Base-by-base conservation (phyloP, 441 rosid genomes). In the Aquilaria agallochum region DNA sequence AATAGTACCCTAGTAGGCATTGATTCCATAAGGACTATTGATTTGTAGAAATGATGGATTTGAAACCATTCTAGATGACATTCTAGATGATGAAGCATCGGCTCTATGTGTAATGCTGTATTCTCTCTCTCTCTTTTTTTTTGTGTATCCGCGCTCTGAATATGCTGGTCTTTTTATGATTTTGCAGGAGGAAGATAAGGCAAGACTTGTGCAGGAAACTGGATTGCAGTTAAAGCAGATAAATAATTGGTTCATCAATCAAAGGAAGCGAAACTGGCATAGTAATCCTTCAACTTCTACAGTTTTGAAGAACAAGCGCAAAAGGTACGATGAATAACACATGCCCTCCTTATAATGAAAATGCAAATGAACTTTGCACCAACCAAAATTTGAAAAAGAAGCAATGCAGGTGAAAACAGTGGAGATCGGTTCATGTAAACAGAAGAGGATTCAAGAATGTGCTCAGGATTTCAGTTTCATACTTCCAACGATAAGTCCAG, bases 181-280 rank as follows among this genome's bases (percentile, higher is more conserved):
- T 64, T 72, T 64, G 63, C 80, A 95, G 99, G 99, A 95, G 82
- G 99, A 95, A 77, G 99, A 92, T 63, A 95, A 95, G 83, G 88
- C 92, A 12, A 86, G 89, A 69, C 59, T 95, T 78, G 98, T 95
- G 59, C 93, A 92, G 58, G 98, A 95, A 73, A 95, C 99, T 3
- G 99, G 99, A 32, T 75, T 95, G 76, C 98, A 95, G 59, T 77
- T 95, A 51, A 95, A 95, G 71, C 99, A 95, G 80, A 95, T 95
- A 72, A 92, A 95, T 72, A 95, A 95, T 62, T 95, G 99, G 99
- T 95, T 95, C 75, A 95, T 95, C 73, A 95, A 95, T 70, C 98
- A 95, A 69, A 81, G 98, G 74, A 92, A 92, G 76, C 82, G 99
- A 74, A 95, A 95, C 72, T 95, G 99, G 99, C 91, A 95, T 57